Base-by-base conservation (phyloP, 2,329 filamentous ascomycete genomes). In the Beauveria sp. region DNA sequence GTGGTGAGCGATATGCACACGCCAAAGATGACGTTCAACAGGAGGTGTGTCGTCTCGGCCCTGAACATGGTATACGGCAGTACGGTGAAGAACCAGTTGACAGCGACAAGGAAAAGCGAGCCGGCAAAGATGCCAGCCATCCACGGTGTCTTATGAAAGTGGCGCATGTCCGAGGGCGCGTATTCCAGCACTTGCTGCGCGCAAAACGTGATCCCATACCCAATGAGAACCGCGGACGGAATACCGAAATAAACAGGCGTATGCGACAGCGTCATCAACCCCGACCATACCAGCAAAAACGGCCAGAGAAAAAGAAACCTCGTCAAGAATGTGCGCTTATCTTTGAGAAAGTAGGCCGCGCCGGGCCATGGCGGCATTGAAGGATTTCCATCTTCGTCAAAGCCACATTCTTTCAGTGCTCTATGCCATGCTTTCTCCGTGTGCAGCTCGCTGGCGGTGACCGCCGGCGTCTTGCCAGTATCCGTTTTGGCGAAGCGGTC, bases 221-320 rank as follows among this genome's bases (percentile, higher is more conserved):
- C 83, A 9, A 85, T 78, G 6, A 85, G 77, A 2, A 89, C 70
- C 0, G 88, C 84, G 18, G 91, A 70, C 0, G 92, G 92, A n/a
- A 96, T 70, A 16, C 89, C 90, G 14, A 89, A 73, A 69, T 87
- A 92, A 22, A 96, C 79, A 0, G 87, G 86, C 72, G 92, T 80
- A 67, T 87, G 80, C 62, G 90, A 88, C 41, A 96, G 73, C 62
- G 94, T 81, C 72, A 85, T 86, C 44, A 96, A 70, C 62, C 87
- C 84, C 37, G 83, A 73, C 73, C 89, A 88, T 3, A 97, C 78
- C 54, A 96, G 82, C 12, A 90, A 67, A 69, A 93, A 92, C 0
- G 94, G 94, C 84, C 89, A 93, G 30, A 96, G 75, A 74, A 97
- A 97, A 72, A 96, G 86, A 74, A 96, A 94, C 67, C 89, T 89